Conservation (phyloP, 2,329 filamentous ascomycete species). For the Colletotrichum sp. region DNA sequence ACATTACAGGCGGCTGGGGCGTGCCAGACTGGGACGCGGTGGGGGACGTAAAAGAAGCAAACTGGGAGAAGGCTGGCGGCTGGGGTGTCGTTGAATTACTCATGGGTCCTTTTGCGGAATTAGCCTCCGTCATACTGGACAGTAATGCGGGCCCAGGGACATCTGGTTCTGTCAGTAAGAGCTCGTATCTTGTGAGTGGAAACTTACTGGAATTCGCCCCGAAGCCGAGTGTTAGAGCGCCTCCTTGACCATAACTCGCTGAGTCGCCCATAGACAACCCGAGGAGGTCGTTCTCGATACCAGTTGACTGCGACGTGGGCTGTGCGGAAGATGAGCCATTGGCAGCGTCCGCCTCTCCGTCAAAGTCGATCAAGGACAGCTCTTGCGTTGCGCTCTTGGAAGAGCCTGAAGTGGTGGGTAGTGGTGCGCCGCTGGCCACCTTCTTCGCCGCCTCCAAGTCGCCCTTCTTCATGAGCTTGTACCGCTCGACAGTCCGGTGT, state of each 20-base stretch:
- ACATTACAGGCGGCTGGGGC: conserved; percentile 55
- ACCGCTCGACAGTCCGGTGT: conserved; percentile 93
- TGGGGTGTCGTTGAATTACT: conserved; percentile 34
- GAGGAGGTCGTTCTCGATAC: conserved; percentile 88
- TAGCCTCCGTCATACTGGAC: conserved; percentile 67
- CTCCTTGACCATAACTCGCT: conserved; percentile 71
- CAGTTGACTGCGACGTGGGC: conserved; percentile 58
- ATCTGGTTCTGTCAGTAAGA: conserved; percentile 48
- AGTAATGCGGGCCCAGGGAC: conserved; percentile 69
- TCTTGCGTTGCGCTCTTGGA: conserved; percentile 72
- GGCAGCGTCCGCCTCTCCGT: conserved; percentile 63
- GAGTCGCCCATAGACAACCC: conserved; percentile 82
- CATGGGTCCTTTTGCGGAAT: conserved; percentile 55
- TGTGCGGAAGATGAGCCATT: conserved; percentile 37
- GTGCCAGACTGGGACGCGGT: conserved; percentile 57
- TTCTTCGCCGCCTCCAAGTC: conserved; percentile 84
- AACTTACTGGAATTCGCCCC: conserved; percentile 70
- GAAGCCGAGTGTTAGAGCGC: conserved; percentile 84
- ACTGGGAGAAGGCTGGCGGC: conserved; percentile 57
- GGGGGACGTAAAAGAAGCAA: conserved; percentile 60
- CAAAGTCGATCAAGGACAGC: conserved; percentile 93
- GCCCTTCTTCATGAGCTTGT: conserved; percentile 95
- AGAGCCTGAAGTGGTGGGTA: conserved; percentile 27
- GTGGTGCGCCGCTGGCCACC: conserved; percentile 78
- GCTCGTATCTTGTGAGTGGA: neutral